Percentiles rank a stretch among this genome's conserved stretches.
phyloP scores from a whole-genome alignment of 805 yeast genomes.

The Priceomyces castillae region DNA sequence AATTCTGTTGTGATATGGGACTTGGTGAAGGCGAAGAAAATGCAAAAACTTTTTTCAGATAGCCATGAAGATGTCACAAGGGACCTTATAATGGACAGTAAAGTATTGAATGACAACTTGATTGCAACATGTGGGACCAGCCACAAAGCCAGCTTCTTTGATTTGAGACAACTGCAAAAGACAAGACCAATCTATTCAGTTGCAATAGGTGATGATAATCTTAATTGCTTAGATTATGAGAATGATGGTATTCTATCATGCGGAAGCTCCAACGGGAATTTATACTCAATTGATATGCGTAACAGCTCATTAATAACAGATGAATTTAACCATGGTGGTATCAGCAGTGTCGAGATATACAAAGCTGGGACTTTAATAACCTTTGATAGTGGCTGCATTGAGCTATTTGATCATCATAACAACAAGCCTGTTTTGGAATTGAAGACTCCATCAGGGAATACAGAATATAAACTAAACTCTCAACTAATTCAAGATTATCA shows the following conservation, averaged over 20 bases:
- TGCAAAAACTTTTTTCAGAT: conserved; percentile 6
- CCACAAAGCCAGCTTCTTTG: conserved; percentile 22
- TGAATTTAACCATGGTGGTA: conserved; percentile 9
- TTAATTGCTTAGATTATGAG: conserved; percentile 18
- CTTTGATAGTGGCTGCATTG: conserved; percentile 10
- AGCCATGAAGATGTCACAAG: conserved; percentile 1
- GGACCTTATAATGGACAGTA: conserved; percentile 18
- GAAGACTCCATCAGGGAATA: neutral
- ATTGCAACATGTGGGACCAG: conserved; percentile 26
- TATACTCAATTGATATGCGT: conserved; percentile 24
- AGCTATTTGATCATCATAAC: conserved; percentile 5
- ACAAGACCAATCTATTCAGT: conserved; percentile 13
- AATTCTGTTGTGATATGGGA: conserved; percentile 21
- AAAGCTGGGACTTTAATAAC: conserved; percentile 6
- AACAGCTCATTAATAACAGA: conserved; percentile 12
- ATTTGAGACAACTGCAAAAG: conserved; percentile 14
- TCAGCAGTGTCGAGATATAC: conserved; percentile 5
- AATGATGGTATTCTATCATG: conserved; percentile 9
- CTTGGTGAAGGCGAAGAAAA: conserved; percentile 13
- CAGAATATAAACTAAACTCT: conserved; percentile 10
- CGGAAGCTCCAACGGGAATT: conserved; percentile 22
- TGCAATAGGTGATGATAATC: conserved; percentile 22
- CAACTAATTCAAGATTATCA: conserved; percentile 11
- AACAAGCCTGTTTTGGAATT: neutral
- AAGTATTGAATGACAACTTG: conserved; percentile 17